These are phyloP conservation scores for Cladosporium sp. DNA, from an alignment of 2,329 filamentous ascomycete species.

Conservation along the genomic window DNA sequence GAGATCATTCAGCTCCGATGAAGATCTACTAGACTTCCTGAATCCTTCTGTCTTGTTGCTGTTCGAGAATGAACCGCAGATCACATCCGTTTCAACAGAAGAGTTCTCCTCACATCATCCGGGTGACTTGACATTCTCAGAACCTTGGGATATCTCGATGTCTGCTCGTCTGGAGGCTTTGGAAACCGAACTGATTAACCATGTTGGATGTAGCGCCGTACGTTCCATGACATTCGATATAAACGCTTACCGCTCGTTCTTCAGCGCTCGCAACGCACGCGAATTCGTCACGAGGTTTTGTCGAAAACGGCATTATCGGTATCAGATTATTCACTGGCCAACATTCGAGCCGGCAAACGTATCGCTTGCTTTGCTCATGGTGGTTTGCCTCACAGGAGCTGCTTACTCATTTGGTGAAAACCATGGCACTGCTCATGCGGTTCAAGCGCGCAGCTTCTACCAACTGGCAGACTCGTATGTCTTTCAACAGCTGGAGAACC, in stretches of 20 bases:
- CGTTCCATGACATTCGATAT: background rate
- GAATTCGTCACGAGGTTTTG: constrained; percentile 14
- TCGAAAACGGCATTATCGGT: constrained; percentile 19
- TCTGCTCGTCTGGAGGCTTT: background rate
- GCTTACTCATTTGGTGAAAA: constrained; percentile 1
- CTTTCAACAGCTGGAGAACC: background rate
- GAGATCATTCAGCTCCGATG: background rate
- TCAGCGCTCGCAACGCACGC: constrained; percentile 1
- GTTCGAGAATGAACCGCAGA: background rate
- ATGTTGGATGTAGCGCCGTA: background rate
- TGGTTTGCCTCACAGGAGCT: constrained; percentile 17
- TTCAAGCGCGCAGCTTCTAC: constrained; percentile 15
- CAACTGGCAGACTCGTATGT: constrained; percentile 12
- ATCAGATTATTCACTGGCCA: constrained; percentile 21
- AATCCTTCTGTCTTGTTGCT: background rate
- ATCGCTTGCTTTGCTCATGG: constrained; percentile 16
- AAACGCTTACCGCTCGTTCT: background rate
- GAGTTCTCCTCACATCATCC: too few species aligned
- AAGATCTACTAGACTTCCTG: background rate
- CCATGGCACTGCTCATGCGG: background rate
- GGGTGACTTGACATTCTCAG: background rate
- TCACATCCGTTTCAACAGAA: too few species aligned
- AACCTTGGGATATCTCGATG: background rate
- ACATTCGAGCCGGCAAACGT: background rate
- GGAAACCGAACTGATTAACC: background rate